These are phyloP conservation scores for Blastocladiella emersonii DNA, from an alignment of 371 early-diverging fungal species.

Conservation along the genomic window DNA sequence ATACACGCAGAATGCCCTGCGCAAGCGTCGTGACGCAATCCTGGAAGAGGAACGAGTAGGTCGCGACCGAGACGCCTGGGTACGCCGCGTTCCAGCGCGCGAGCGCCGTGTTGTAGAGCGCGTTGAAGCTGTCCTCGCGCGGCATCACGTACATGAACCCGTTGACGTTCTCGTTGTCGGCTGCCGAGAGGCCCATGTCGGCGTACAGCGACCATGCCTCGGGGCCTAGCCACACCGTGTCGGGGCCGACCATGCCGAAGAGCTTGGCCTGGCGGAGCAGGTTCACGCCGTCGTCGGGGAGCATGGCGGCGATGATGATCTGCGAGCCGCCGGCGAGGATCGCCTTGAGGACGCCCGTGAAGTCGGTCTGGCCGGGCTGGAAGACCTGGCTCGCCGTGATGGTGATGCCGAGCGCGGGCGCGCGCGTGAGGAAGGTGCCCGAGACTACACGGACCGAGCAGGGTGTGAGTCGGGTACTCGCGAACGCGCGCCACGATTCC, in stretches of 20 bases:
- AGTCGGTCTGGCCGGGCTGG: neutral
- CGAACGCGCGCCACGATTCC: no score
- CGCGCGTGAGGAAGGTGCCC: neutral
- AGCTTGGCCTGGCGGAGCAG: neutral
- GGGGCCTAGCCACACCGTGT: neutral
- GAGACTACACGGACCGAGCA: no score
- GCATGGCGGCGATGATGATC: neutral
- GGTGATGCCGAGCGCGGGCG: neutral
- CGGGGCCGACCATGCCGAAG: neutral
- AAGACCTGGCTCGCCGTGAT: neutral
- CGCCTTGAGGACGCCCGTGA: neutral
- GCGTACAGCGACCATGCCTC: neutral
- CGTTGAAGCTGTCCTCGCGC: neutral
- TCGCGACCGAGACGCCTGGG: neutral
- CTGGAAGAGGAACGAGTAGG: neutral
- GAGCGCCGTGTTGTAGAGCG: neutral
- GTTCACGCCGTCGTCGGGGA: neutral
- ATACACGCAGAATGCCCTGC: neutral
- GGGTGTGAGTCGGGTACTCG: no score
- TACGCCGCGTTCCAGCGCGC: no score
- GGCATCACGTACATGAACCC: neutral
- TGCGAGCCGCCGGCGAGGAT: neutral
- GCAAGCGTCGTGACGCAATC: neutral
- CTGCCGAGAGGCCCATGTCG: neutral
- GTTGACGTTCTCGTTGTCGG: neutral